Evolutionary conservation across 768 basidiomycete species (phyloP).

Genomic region (Lactarius evosmus): DNA sequence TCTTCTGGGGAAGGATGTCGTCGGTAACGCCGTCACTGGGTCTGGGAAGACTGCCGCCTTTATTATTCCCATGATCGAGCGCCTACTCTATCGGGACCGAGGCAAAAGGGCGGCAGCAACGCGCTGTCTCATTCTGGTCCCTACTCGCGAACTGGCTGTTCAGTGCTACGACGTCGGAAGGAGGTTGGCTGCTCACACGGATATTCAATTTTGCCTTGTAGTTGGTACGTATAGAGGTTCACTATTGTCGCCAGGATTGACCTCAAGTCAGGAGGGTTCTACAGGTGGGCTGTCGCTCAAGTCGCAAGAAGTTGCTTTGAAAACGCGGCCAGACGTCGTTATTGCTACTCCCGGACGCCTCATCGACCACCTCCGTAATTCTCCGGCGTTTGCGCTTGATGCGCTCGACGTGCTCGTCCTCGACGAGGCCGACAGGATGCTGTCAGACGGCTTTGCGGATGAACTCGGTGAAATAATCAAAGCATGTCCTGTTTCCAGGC

Average conservation of each 20-base stretch:
- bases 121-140: slow-evolving; percentile 87
- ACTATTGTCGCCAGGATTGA: slow-evolving; percentile 9
- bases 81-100: slow-evolving; percentile 87
- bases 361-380: slow-evolving; percentile 96
- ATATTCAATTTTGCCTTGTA: slow-evolving; percentile 86
- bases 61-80: slow-evolving; percentile 90
- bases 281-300: slow-evolving; percentile 91
- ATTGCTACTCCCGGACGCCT: slow-evolving; percentile 92
- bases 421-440: slow-evolving; percentile 98
- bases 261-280: slow-evolving; percentile 19
- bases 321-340: slow-evolving; percentile 86
- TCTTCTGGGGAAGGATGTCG: slow-evolving; percentile 91
- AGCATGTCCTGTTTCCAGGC: slow-evolving; percentile 80
- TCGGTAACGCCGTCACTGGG: slow-evolving; percentile 94
- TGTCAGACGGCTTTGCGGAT: slow-evolving; percentile 92
- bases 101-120: slow-evolving; percentile 83
- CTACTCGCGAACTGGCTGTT: slow-evolving; percentile 92
- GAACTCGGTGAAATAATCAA: slow-evolving; percentile 93
- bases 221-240: slow-evolving; percentile 55
- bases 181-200: slow-evolving; percentile 81
- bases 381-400: slow-evolving; percentile 88
- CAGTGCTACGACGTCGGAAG: slow-evolving; percentile 93
- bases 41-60: slow-evolving; percentile 99
- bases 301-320: slow-evolving; percentile 81
- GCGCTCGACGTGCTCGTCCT: slow-evolving; percentile 90